Evolutionary conservation across 148 eudicot genomes (phyloP), one percentile per base, ranked within the genome.

Genomic region (Polygonum maritimum): DNA sequence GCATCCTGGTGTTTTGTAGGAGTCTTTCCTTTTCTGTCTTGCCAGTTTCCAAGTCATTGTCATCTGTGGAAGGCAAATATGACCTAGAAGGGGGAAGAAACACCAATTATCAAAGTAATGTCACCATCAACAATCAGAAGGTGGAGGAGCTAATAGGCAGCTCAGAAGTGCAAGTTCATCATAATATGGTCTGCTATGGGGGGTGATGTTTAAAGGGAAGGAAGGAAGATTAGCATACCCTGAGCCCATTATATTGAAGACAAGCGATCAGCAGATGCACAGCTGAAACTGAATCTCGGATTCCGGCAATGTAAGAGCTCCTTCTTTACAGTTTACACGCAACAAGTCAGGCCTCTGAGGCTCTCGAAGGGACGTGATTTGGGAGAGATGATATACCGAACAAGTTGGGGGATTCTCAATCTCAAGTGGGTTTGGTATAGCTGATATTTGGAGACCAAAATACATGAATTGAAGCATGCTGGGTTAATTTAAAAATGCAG

Each of bases 41-140:
- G 31, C 89, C 96, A 86, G 73, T 86, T 82, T 92, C 98, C 84
- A 92, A 74, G 76, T 95, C 98, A 71, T 71, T 85, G 62, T 90
- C 87, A 62, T 81, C 79, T 65, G 77, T 85, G 74, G 78, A 73
- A 44, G 76, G 77, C 69, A 80, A 74, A 81, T 39, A 75, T 78
- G 84, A 75, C 80, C 97, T 89, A 69, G 48, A 33, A 41, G 49
- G 36, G 76, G 18, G n/a, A 51, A 47, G 52, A 55, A 71, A 77
- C 58, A 18, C 58, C 4, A 16, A n/a, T 52, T 52, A 16, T 52
- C 58, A 52, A 52, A 52, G n/a, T 54, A 54, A 19, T n/a, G 21
- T 18, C 22, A 18, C 4, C 3, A 51, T 51, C 52, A 15, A 15
- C 52, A 5, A 49, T 49, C n/a, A 49, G 14, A 48, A 0, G n/a